Conservation (phyloP, 2,329 filamentous ascomycete species). For the Rhynchosporium agropyri region DNA sequence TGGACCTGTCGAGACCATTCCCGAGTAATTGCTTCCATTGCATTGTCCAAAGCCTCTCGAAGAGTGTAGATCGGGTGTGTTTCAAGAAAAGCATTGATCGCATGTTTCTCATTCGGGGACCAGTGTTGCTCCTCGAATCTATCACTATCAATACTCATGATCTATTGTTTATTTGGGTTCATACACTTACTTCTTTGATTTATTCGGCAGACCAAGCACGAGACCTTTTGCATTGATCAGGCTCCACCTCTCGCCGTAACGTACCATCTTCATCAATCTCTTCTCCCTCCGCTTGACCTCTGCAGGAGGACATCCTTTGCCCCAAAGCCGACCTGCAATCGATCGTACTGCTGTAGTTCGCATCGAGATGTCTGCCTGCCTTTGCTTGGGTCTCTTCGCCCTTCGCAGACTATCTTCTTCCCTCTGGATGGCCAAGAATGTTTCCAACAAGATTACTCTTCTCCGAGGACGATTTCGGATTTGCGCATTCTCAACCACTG, state of each 20-base stretch:
- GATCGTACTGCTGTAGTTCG: background rate
- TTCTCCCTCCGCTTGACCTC: background rate
- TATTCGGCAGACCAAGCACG: background rate
- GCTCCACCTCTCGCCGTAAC: background rate
- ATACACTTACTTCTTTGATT: too few relatives aligned
- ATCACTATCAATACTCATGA: too few relatives aligned
- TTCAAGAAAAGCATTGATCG: background rate
- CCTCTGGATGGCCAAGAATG: background rate
- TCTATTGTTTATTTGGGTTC: too few relatives aligned
- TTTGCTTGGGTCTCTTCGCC: background rate
- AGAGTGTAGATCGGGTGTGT: background rate
- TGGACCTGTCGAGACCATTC: constrained; percentile 3
- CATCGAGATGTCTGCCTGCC: background rate
- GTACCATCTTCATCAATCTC: background rate
- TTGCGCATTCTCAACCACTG: background rate
- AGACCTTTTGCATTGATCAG: background rate
- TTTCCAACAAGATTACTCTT: background rate
- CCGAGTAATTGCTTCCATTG: background rate
- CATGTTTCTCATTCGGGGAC: background rate
- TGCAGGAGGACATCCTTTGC: background rate
- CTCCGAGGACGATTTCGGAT: background rate
- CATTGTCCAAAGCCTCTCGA: background rate
- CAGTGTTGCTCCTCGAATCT: background rate
- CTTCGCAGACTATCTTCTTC: background rate
- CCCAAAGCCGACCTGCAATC: background rate